Percentiles rank a stretch among this genome's conserved stretches.
These are phyloP conservation scores for Rhizophora mangle DNA, from an alignment of 345 rosid species.

Conservation along the genomic window DNA sequence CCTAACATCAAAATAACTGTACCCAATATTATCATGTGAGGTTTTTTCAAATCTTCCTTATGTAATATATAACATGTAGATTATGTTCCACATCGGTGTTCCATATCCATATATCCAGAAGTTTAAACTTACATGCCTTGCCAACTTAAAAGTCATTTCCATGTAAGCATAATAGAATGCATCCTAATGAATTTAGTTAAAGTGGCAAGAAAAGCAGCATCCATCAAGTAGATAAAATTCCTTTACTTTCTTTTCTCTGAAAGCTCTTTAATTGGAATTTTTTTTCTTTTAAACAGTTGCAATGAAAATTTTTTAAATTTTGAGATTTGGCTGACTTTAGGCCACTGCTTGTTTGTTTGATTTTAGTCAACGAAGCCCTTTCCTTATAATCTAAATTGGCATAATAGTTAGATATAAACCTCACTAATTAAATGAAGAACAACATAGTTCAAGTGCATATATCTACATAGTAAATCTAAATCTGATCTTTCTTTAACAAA, in stretches of 20 bases:
- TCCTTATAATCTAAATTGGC: neutral
- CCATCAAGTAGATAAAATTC: neutral
- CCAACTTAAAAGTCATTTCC: too few relatives aligned
- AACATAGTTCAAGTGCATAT: neutral
- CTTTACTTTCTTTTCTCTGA: neutral
- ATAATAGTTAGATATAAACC: neutral
- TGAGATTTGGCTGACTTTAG: neutral
- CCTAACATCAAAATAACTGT: neutral
- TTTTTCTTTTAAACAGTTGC: slow-evolving; percentile 1
- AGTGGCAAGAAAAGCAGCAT: too few relatives aligned
- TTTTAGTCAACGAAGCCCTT: neutral
- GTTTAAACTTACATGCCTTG: too few relatives aligned
- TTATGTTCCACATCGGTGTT: too few relatives aligned
- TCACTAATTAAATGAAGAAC: neutral
- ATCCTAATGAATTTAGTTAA: too few relatives aligned
- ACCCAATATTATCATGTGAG: neutral
- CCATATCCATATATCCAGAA: too few relatives aligned
- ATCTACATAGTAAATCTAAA: neutral
- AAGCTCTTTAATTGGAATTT: neutral
- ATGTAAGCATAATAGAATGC: too few relatives aligned
- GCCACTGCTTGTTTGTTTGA: neutral
- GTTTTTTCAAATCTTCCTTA: neutral
- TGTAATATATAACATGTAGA: neutral
- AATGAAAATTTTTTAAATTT: neutral
- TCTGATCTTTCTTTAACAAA: neutral